Conservation (phyloP, 352 stramenopile genomes). For the Phytophthora pisi region DNA sequence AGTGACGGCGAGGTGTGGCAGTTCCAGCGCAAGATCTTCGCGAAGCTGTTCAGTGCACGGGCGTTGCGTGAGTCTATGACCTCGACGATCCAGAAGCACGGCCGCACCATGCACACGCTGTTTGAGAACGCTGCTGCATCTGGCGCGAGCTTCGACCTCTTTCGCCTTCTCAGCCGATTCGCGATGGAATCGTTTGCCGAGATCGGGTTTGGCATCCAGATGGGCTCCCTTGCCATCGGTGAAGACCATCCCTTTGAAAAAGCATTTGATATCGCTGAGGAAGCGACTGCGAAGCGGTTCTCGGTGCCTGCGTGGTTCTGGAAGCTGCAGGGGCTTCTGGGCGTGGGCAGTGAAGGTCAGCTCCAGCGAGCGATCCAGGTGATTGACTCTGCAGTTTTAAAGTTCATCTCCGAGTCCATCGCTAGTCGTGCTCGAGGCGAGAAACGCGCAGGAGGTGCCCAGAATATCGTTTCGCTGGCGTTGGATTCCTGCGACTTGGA, state of each 20-base stretch:
- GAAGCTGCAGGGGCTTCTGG: slow-evolving; percentile 30
- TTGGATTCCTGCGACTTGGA: slow-evolving; percentile 10
- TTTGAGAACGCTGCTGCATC: slow-evolving; percentile 6
- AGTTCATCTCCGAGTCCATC: slow-evolving; percentile 27
- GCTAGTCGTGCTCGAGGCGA: slow-evolving; percentile 1
- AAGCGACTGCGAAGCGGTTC: slow-evolving; percentile 28
- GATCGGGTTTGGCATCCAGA: slow-evolving; percentile 49
- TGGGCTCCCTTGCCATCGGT: slow-evolving; percentile 13
- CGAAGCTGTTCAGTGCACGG: slow-evolving; percentile 25
- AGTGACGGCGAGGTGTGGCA: slow-evolving; percentile 32
- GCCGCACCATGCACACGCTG: slow-evolving; percentile 10
- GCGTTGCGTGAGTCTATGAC: slow-evolving; percentile 13
- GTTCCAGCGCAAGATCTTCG: slow-evolving; percentile 36
- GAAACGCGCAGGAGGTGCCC: background rate
- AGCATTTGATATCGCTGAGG: slow-evolving; percentile 17
- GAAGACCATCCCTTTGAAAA: slow-evolving; percentile 28
- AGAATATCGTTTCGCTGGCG: slow-evolving; percentile 25
- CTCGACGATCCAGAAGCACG: slow-evolving; percentile 14
- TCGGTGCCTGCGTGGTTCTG: slow-evolving; percentile 44
- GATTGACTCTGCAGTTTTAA: slow-evolving; percentile 13
- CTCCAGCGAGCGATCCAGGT: slow-evolving; percentile 13
- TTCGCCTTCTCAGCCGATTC: slow-evolving; percentile 26
- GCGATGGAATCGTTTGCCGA: slow-evolving; percentile 47
- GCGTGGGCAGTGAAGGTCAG: slow-evolving; percentile 8
- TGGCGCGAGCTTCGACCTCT: slow-evolving; percentile 15